Evolutionary conservation across 805 yeast genomes (phyloP).

Genomic region (Cephaloascus albidus): DNA sequence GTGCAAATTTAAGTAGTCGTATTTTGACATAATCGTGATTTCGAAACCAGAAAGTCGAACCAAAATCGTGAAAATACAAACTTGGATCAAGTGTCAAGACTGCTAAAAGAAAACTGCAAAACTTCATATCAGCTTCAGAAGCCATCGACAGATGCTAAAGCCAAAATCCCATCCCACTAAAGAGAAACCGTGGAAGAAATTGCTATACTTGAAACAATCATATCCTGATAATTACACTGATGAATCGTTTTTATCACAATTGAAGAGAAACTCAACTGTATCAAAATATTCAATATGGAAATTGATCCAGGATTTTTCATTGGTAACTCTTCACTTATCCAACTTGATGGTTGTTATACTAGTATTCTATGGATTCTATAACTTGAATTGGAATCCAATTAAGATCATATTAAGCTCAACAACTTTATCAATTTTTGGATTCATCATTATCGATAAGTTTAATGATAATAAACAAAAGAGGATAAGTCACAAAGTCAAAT

Average conservation of each 20-base stretch:
- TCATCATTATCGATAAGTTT: not conserved
- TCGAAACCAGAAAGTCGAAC: no score
- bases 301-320: conserved; percentile 61
- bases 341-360: conserved; percentile 54
- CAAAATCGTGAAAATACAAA: no score
- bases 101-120: no score
- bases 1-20: no score
- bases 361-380: conserved; percentile 56
- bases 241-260: conserved; percentile 67
- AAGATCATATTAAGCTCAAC: conserved; percentile 10
- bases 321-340: conserved; percentile 58
- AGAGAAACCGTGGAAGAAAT: conserved; percentile 63
- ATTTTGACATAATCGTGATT: no score
- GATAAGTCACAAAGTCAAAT: conserved; percentile 31
- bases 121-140: no score
- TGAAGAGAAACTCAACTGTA: conserved; percentile 70
- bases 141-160: not conserved
- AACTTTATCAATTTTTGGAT: not conserved
- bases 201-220: conserved; percentile 76
- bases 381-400: conserved; percentile 38
- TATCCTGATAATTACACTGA: conserved; percentile 92
- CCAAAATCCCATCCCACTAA: conserved; percentile 1
- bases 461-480: not conserved
- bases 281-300: conserved; percentile 53
- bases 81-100: no score